Percentiles rank a stretch among this genome's conserved stretches.
These are phyloP conservation scores for Neurospora sublineolata DNA, from an alignment of 495 filamentous ascomycete genomes.

Conservation along the genomic window DNA sequence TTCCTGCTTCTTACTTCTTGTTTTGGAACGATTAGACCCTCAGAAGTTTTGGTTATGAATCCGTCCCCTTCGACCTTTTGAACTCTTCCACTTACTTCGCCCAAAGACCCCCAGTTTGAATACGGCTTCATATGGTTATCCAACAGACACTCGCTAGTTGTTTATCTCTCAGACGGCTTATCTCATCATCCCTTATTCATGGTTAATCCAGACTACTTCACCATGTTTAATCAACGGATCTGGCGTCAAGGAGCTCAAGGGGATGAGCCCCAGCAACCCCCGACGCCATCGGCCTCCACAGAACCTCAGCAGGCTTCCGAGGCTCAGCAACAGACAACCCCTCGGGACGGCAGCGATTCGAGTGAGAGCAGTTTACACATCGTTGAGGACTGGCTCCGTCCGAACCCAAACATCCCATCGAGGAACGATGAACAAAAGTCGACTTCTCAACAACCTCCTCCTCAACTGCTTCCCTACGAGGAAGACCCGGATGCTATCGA, in stretches of 20 bases:
- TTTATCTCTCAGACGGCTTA: neutral
- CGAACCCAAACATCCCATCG: no score
- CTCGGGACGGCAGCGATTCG: neutral
- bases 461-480: neutral
- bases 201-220: neutral
- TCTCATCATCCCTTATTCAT: neutral
- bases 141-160: neutral
- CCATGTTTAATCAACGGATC: neutral
- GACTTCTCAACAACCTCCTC: neutral
- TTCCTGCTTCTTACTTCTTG: neutral
- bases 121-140: neutral
- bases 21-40: neutral
- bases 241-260: neutral
- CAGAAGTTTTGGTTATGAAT: neutral
- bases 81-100: neutral
- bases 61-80: neutral
- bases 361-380: neutral
- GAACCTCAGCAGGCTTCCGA: neutral
- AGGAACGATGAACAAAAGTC: no score
- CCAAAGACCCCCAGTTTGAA: neutral
- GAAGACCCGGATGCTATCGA: neutral
- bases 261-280: neutral
- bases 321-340: neutral
- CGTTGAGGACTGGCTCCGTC: neutral
- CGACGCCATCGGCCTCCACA: neutral